Conservation (phyloP, 148 eudicot species). For the Chenopodium quinoa region DNA sequence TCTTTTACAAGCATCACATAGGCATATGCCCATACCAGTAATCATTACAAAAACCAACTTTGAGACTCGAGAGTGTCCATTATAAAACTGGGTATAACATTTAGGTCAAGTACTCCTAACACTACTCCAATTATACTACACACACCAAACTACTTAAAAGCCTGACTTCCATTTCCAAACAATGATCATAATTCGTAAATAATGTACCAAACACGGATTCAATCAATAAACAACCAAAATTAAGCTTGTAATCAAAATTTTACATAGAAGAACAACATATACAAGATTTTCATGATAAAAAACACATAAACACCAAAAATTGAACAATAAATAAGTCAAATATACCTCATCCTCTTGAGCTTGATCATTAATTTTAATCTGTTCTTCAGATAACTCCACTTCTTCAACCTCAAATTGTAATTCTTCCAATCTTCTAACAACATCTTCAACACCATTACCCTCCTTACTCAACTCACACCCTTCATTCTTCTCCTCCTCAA, state of each 20-base stretch:
- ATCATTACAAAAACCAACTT: background rate
- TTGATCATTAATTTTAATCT: conserved; percentile 64
- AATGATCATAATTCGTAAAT: background rate
- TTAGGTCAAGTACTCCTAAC: no score
- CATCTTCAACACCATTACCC: conserved; percentile 31
- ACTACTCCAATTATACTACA: background rate
- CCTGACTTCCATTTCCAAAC: background rate
- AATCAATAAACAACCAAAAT: background rate
- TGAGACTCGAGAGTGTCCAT: background rate
- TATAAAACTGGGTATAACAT: no score
- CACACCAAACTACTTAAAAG: background rate
- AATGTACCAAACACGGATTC: background rate
- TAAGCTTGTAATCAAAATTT: background rate
- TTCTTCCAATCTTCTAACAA: conserved; percentile 44
- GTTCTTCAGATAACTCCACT: conserved; percentile 56
- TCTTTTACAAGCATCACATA: background rate
- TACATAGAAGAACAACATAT: background rate
- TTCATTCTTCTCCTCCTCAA: conserved; percentile 4
- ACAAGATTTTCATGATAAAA: background rate
- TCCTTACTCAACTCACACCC: conserved; percentile 16
- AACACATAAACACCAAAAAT: background rate
- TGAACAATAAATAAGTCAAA: background rate
- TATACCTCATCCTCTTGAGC: conserved; percentile 91
- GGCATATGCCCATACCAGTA: background rate
- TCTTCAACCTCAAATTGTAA: conserved; percentile 48